phyloP scores from a whole-genome alignment of 176 grass and related monocot genomes.

The Poa pratensis region DNA sequence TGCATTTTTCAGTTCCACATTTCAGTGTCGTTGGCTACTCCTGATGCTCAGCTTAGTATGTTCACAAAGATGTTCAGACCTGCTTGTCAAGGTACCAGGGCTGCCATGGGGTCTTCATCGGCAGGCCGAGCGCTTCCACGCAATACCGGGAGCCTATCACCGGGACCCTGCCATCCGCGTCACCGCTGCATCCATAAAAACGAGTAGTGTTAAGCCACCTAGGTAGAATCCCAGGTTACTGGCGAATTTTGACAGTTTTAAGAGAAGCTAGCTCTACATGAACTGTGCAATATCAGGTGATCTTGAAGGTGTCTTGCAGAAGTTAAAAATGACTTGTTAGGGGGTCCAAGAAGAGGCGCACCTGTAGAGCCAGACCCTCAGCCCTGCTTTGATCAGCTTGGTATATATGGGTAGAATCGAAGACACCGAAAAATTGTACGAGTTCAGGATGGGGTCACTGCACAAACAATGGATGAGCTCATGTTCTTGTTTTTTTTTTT shows the following conservation, averaged over 20 bases:
- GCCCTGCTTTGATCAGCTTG: slow-evolving; percentile 75
- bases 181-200: slow-evolving; percentile 54
- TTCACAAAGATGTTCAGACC: slow-evolving; percentile 43
- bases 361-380: slow-evolving; percentile 94
- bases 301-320: not conserved
- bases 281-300: not conserved
- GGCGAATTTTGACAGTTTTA: not conserved
- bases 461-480: slow-evolving; percentile 35
- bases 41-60: not conserved
- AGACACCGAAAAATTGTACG: slow-evolving; percentile 66
- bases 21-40: not conserved
- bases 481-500: slow-evolving; percentile 15
- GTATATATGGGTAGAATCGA: slow-evolving; percentile 81
- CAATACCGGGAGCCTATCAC: slow-evolving; percentile 81
- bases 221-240: not conserved
- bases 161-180: slow-evolving; percentile 80
- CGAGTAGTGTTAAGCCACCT: not conserved
- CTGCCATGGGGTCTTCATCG: slow-evolving; percentile 64
- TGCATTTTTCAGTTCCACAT: slow-evolving; percentile 30
- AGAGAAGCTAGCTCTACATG: slow-evolving; percentile 9
- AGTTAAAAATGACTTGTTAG: not conserved
- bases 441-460: slow-evolving; percentile 65
- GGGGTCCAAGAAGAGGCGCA: slow-evolving; percentile 28
- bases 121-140: slow-evolving; percentile 64
- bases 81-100: slow-evolving; percentile 80